These are phyloP conservation scores for Hericium coralloides DNA, from an alignment of 768 basidiomycete species.

Conservation along the genomic window DNA sequence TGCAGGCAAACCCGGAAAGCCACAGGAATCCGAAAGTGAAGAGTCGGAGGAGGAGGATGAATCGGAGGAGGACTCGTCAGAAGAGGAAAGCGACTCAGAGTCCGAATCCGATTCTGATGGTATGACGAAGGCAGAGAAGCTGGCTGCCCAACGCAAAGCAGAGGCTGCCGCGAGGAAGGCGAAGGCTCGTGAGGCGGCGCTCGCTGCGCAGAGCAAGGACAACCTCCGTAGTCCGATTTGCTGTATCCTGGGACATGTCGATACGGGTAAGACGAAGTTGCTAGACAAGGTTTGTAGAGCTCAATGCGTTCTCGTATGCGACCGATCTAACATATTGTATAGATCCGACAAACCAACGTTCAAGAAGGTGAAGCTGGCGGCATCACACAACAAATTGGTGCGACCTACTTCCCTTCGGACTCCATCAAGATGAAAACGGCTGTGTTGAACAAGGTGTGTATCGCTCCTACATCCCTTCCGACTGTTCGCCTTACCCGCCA, in stretches of 20 bases:
- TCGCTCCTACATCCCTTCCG: not conserved
- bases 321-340: not conserved
- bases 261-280: conserved; percentile 97
- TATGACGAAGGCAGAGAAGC: conserved; percentile 56
- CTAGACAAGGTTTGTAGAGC: conserved; percentile 69
- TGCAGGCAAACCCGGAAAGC: conserved; percentile 18
- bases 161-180: conserved; percentile 76
- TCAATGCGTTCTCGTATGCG: conserved; percentile 9
- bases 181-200: conserved; percentile 75
- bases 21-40: conserved; percentile 14
- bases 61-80: conserved; percentile 28
- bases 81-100: conserved; percentile 22
- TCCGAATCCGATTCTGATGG: conserved; percentile 51
- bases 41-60: conserved; percentile 28
- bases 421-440: conserved; percentile 90
- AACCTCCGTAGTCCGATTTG: conserved; percentile 94
- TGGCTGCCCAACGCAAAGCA: conserved; percentile 65
- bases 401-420: conserved; percentile 96
- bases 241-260: conserved; percentile 98
- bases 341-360: conserved; percentile 99
- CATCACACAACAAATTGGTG: conserved; percentile 99
- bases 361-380: conserved; percentile 99
- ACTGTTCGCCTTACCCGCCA: not conserved
- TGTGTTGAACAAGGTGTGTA: conserved; percentile 77
- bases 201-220: conserved; percentile 82